Base-by-base conservation (phyloP, 257 asterid genomes). In the Nicotiana undulata region DNA sequence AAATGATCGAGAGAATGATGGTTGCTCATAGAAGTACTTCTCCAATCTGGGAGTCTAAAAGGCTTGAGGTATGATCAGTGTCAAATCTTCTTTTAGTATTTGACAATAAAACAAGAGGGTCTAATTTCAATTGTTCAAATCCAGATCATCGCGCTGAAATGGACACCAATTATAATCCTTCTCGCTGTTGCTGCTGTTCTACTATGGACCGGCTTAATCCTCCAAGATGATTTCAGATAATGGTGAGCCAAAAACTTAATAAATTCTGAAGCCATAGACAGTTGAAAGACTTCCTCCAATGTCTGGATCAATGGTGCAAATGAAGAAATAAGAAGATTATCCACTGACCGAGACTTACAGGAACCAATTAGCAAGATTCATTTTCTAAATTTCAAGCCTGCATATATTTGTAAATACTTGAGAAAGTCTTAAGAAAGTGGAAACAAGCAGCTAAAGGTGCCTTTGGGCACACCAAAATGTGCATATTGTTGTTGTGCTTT, bases 31-130 rank as follows among this genome's bases (percentile, higher is more conserved):
- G 79, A 52, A 85, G 86, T 78, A 59, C 59, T 65, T 88, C 91
- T 18, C 87, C 90, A 37, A 56, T 92, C 12, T 89, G 93, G 93
- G 85, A 87, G 70, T 92, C 94, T 80, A 88, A 86, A 83, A 86
- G 79, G 52, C 90, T 90, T 11, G 93, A 90, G 92, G 94, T 89
- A 82, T 76, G 64, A 17, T 49, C 78, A 24, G 28, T 64, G 37
- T 52, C 6, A 63, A 24, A 20, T 22, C 60, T 22, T 44, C 37
- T 46, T 49, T 40, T 40, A 37, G 11, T 78, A 20, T 52, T 46
- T 56, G 63, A 28, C 6, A 10, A 59, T 32, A 28, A 17, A n/a
- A 4, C 44, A 55, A 56, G 16, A 66, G 65, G 34, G 9, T 68
- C 17, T 60, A 29, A 67, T 51, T 63, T 63, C 63, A 28, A 6